Evolutionary conservation across 2,329 filamentous ascomycete genomes (phyloP).

Genomic region (Plectosphaerella sp.): DNA sequence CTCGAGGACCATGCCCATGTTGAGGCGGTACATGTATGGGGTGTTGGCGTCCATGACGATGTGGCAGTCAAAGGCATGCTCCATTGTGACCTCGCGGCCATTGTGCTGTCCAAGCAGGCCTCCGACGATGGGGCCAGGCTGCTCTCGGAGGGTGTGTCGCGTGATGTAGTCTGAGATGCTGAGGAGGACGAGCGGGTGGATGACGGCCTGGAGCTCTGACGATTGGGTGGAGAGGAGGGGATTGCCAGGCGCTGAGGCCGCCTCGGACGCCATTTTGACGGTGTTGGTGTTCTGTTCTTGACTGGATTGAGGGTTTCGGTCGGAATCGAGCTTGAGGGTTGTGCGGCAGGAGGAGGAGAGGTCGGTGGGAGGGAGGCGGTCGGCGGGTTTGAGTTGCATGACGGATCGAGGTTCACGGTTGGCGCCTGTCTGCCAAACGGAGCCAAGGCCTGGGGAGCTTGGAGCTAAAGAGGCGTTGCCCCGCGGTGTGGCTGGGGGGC

Average conservation of each 20-base stretch:
- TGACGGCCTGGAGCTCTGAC: slow-evolving; percentile 72
- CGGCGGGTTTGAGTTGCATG: not conserved
- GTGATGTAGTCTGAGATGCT: slow-evolving; percentile 97
- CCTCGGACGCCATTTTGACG: slow-evolving; percentile 22
- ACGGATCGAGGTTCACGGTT: too few species aligned
- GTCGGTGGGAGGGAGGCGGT: not conserved
- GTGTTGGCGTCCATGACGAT: slow-evolving; percentile 36
- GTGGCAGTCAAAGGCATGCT: slow-evolving; percentile 87
- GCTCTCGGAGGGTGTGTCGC: slow-evolving; percentile 74
- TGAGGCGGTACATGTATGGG: slow-evolving; percentile 57
- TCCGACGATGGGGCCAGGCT: slow-evolving; percentile 74
- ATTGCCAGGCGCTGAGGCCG: slow-evolving; percentile 44
- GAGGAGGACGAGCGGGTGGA: slow-evolving; percentile 92
- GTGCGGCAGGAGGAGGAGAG: not conserved
- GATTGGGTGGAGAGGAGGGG: slow-evolving; percentile 61
- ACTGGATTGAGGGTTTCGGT: not conserved
- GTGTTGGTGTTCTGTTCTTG: not conserved
- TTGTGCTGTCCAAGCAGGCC: slow-evolving; percentile 89
- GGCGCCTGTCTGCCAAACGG: too few species aligned
- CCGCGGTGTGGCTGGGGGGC: not conserved
- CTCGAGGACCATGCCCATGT: slow-evolving; percentile 67
- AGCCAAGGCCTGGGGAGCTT: not conserved
- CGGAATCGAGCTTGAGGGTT: not conserved
- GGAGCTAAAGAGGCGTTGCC: not conserved
- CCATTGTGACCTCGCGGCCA: slow-evolving; percentile 84